These are phyloP conservation scores for Cercospora sp. DNA, from an alignment of 2,329 filamentous ascomycete genomes.

Conservation along the genomic window DNA sequence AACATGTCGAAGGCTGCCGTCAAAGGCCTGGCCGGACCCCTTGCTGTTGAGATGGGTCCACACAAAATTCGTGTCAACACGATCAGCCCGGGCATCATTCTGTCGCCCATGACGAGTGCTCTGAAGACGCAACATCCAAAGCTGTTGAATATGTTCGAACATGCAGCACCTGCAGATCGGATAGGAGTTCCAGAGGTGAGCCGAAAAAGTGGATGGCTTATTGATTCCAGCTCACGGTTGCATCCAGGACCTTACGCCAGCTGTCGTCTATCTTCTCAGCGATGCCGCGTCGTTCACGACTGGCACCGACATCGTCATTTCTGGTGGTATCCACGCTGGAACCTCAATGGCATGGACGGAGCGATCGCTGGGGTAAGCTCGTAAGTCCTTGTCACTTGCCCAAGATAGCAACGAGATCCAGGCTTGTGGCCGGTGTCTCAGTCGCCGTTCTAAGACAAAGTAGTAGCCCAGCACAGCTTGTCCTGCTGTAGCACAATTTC, in stretches of 20 bases:
- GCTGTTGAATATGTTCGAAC: conserved; percentile 19
- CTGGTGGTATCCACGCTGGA: conserved; percentile 23
- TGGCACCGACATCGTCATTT: conserved; percentile 19
- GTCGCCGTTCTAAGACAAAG: not conserved
- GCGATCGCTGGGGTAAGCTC: not conserved
- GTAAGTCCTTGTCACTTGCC: not conserved
- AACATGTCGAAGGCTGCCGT: conserved; percentile 33
- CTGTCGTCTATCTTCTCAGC: conserved; percentile 17
- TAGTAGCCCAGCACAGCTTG: not conserved
- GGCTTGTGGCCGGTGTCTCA: not conserved
- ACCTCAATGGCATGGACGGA: conserved; percentile 12
- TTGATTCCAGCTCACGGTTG: not conserved
- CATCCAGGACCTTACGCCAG: conserved; percentile 45
- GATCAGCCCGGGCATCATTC: conserved; percentile 35
- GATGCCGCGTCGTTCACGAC: conserved; percentile 23
- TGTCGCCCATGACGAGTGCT: conserved; percentile 31
- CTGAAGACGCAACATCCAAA: conserved; percentile 26
- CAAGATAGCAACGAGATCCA: not conserved
- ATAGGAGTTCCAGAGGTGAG: conserved; percentile 37
- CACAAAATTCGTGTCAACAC: conserved; percentile 39
- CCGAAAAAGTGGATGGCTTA: not conserved
- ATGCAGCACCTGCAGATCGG: conserved; percentile 16
- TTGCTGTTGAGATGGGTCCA: conserved; percentile 24
- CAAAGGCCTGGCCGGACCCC: conserved; percentile 30
- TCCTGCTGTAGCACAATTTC: not conserved